A percentile compares a stretch with the other conserved stretches of the same genome.
These are phyloP conservation scores for Endotrypanum monterogeii DNA, from an alignment of 208 protist species.

Conservation along the genomic window DNA sequence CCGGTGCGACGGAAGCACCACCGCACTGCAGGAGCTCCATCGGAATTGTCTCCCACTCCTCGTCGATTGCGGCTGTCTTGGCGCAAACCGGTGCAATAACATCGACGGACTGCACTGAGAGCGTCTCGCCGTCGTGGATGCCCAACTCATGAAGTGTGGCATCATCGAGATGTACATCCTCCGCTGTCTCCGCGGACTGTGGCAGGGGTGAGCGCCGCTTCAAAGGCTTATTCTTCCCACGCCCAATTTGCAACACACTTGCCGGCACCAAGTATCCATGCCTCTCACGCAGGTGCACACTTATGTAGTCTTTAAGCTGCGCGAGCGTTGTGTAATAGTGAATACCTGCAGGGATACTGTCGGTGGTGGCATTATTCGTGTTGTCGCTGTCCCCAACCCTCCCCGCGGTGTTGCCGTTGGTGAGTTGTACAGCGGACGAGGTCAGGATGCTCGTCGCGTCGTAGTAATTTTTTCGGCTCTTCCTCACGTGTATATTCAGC, in stretches of 20 bases:
- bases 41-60: slow-evolving; percentile 71
- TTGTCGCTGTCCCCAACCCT: background rate
- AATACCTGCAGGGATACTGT: slow-evolving; percentile 31
- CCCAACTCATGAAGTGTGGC: slow-evolving; percentile 72
- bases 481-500: slow-evolving; percentile 69
- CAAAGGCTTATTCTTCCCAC: slow-evolving; percentile 63
- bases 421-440: slow-evolving; percentile 27
- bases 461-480: slow-evolving; percentile 78
- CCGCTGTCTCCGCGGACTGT: background rate
- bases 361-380: background rate
- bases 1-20: slow-evolving; percentile 11
- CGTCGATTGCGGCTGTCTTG: slow-evolving; percentile 18
- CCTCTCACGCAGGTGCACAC: slow-evolving; percentile 42
- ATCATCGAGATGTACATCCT: slow-evolving; percentile 25
- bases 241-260: slow-evolving; percentile 49
- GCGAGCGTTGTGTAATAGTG: slow-evolving; percentile 66
- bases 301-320: slow-evolving; percentile 56
- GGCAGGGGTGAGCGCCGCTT: slow-evolving; percentile 22
- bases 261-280: slow-evolving; percentile 60
- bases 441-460: slow-evolving; percentile 57
- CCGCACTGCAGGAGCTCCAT: slow-evolving; percentile 44
- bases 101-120: slow-evolving; percentile 64
- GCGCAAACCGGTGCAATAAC: slow-evolving; percentile 37
- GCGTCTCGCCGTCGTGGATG: slow-evolving; percentile 62
- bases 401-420: background rate